A percentile compares a stretch with the other conserved stretches of the same genome.
Evolutionary conservation across 2,329 filamentous ascomycete genomes (phyloP).

Genomic region (Fusarium nodosum): DNA sequence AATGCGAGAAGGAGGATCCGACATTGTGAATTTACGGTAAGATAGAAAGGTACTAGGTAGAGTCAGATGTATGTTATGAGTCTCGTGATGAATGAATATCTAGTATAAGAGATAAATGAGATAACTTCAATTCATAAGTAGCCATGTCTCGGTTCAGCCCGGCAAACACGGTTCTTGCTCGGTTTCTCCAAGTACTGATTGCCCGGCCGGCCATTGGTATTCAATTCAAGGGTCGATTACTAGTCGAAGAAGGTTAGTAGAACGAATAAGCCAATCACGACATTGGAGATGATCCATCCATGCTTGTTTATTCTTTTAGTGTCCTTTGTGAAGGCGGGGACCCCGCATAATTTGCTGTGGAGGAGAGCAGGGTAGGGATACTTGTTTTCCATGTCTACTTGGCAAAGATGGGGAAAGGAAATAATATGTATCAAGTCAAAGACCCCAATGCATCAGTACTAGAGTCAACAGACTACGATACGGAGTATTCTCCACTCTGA

Average conservation of each 20-base stretch:
- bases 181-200: constrained; percentile 45
- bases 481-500: not conserved
- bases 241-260: constrained; percentile 31
- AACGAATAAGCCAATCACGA: constrained; percentile 35
- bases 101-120: not conserved
- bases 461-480: not conserved
- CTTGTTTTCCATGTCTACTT: not conserved
- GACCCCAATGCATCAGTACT: not conserved
- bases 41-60: not conserved
- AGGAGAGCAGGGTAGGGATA: constrained; percentile 5
- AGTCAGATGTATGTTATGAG: not conserved
- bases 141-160: constrained; percentile 49
- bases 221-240: constrained; percentile 13
- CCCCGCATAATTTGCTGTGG: constrained; percentile 33
- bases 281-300: constrained; percentile 15
- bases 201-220: constrained; percentile 20
- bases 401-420: constrained; percentile 2
- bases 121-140: constrained; percentile 43
- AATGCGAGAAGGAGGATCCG: constrained; percentile 72
- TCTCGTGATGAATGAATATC: not conserved
- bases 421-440: not conserved
- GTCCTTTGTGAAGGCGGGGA: constrained; percentile 36
- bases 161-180: constrained; percentile 48
- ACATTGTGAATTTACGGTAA: constrained; percentile 63
- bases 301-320: constrained; percentile 23